These are phyloP conservation scores for Rhynchospora breviuscula DNA, from an alignment of 176 grass and related monocot species.

Conservation along the genomic window DNA sequence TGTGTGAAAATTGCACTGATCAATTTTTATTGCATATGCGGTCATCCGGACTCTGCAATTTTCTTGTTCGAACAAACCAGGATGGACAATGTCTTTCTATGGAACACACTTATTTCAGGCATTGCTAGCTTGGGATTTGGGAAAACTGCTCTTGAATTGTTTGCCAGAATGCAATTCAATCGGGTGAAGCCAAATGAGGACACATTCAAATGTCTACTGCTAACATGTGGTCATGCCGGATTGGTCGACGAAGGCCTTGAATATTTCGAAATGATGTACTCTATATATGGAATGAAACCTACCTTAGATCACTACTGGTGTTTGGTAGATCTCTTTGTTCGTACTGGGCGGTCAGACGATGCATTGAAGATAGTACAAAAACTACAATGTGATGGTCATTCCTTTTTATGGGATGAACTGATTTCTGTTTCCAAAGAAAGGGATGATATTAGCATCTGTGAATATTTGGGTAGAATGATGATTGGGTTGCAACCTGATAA, in stretches of 20 bases:
- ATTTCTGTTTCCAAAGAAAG: slow-evolving; percentile 27
- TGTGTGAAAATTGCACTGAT: slow-evolving; percentile 21
- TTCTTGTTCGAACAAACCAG: slow-evolving; percentile 24
- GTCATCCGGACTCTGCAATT: slow-evolving; percentile 1
- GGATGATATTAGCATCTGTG: slow-evolving; percentile 32
- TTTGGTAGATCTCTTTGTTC: slow-evolving; percentile 39
- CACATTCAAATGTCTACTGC: slow-evolving; percentile 33
- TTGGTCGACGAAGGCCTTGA: slow-evolving; percentile 35
- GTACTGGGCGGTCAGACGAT: background rate
- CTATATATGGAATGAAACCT: slow-evolving; percentile 28
- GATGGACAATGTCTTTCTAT: slow-evolving; percentile 32
- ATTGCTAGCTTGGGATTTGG: slow-evolving; percentile 17
- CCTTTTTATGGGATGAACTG: slow-evolving; percentile 33
- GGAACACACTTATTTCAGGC: slow-evolving; percentile 39
- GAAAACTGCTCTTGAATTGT: slow-evolving; percentile 21
- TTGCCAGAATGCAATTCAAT: slow-evolving; percentile 27
- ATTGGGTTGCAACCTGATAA: slow-evolving; percentile 41
- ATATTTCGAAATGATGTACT: slow-evolving; percentile 41
- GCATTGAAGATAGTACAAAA: slow-evolving; percentile 33
- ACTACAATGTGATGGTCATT: slow-evolving; percentile 31
- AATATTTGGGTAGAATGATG: slow-evolving; percentile 29
- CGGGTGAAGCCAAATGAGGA: slow-evolving; percentile 34
- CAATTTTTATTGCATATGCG: slow-evolving; percentile 38
- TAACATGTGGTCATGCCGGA: slow-evolving; percentile 27
- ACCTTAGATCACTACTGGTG: slow-evolving; percentile 46